Percentiles rank a stretch among this genome's conserved stretches.
These are phyloP conservation scores for Metschnikowia borealis DNA, from an alignment of 805 yeast species.

Conservation along the genomic window DNA sequence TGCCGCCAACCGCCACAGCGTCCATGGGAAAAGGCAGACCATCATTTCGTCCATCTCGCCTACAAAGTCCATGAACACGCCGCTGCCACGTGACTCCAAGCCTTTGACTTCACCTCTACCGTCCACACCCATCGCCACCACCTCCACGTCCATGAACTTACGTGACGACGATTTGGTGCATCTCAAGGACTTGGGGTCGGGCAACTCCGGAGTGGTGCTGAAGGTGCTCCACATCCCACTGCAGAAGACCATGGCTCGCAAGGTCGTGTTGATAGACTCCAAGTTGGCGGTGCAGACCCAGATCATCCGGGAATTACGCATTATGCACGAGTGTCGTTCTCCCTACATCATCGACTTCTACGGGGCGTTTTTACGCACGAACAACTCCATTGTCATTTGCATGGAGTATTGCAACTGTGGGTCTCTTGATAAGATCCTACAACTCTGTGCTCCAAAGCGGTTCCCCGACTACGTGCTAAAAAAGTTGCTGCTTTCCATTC, in stretches of 20 bases:
- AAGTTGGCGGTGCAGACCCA: conserved; percentile 76
- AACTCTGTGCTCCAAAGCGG: conserved; percentile 36
- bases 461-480: conserved; percentile 64
- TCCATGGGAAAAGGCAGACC: conserved; percentile 32
- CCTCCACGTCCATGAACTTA: conserved; percentile 25
- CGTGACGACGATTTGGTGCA: conserved; percentile 63
- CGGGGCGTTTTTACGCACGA: conserved; percentile 72
- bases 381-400: conserved; percentile 76
- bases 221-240: conserved; percentile 88
- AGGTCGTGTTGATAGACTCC: conserved; percentile 80
- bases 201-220: conserved; percentile 90
- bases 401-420: conserved; percentile 98
- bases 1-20: background rate
- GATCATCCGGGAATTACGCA: conserved; percentile 81
- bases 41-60: conserved; percentile 42
- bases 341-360: conserved; percentile 84
- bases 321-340: conserved; percentile 83
- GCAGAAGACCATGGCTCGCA: conserved; percentile 84
- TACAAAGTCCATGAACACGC: conserved; percentile 20
- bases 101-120: conserved; percentile 9
- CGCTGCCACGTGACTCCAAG: conserved; percentile 6
- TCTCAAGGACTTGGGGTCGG: conserved; percentile 79
- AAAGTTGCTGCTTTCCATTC: conserved; percentile 69
- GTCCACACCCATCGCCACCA: conserved; percentile 33
- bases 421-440: conserved; percentile 76